phyloP scores from a whole-genome alignment of 192 early-diverging fungal genomes.

The Geranomyces michiganensis region DNA sequence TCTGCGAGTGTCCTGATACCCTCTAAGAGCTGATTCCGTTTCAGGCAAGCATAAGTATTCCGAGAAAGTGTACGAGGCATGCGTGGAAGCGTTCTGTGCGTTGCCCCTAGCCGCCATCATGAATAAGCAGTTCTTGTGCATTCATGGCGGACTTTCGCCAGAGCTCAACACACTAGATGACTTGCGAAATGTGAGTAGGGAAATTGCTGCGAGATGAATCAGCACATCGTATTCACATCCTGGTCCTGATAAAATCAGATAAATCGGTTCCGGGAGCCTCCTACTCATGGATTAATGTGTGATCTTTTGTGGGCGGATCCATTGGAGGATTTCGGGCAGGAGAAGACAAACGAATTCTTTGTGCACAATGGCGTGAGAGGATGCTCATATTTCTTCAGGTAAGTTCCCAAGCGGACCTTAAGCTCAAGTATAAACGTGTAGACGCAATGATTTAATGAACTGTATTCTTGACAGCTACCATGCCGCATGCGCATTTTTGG shows the following conservation, averaged over 20 bases:
- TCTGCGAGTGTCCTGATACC: background rate
- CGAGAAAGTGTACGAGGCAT: constrained; percentile 87
- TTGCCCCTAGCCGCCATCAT: constrained; percentile 91
- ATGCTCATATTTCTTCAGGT: constrained; percentile 94
- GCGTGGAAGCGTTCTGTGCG: constrained; percentile 87
- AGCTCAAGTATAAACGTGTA: background rate
- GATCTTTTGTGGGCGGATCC: constrained; percentile 96
- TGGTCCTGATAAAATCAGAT: constrained; percentile 51
- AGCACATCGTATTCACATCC: background rate
- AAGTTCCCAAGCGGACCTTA: background rate
- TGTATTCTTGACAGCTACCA: constrained; percentile 63
- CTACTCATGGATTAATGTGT: constrained; percentile 94
- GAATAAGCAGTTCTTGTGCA: constrained; percentile 95
- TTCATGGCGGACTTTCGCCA: constrained; percentile 94
- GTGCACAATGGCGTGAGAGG: constrained; percentile 92
- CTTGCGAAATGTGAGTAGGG: constrained; percentile 50
- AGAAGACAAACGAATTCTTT: constrained; percentile 86
- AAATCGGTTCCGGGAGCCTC: constrained; percentile 90
- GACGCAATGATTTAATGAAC: background rate
- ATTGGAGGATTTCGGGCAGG: constrained; percentile 95
- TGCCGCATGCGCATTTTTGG: constrained; percentile 90
- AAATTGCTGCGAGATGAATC: background rate
- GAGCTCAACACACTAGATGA: constrained; percentile 92
- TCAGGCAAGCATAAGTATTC: constrained; percentile 92
- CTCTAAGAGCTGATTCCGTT: background rate